Base-by-base conservation (phyloP, 371 early-diverging fungal genomes). In the Gilbertella persicaria region DNA sequence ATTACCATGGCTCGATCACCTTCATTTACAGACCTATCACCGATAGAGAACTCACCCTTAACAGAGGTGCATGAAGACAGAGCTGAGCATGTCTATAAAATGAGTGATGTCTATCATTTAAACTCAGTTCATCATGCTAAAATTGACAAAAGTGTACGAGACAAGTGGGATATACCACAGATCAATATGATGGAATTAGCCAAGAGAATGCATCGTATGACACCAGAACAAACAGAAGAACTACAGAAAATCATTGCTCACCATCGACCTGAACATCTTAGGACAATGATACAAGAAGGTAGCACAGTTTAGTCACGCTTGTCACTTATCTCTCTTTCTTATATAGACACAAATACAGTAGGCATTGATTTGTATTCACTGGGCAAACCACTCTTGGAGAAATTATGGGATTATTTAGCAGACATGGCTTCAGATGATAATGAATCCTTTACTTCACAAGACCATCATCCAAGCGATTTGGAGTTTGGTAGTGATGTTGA, bases 161-260 rank as follows among this genome's bases (percentile, higher is more conserved):
- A 53, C 2, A 59, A 63, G 23, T 77, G 77, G 77, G 69, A 67
- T 21, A 71, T 77, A 30, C 73, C 77, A 41, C 62, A 67, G 58
- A 58, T 58, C 3, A 55, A 71, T 48, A 77, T 77, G 64, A 37
- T 67, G 42, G 69, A 71, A 38, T 51, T 77, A 8, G 72, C 66
- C 2, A 61, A 66, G 30, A 53, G 61, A 23, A 52, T 77, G 10
- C 62, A 60, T 45, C 46, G 37, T 26, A 55, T 73, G 67, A 45
- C 52, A 20, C 19, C 29, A 13, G 66, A 67, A 4, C 69, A 71
- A 33, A 37, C 41, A 17, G 40, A 50, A n/a, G 62, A 60, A 37
- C 50, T 73, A 35, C 61, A 65, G 41, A 44, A 43, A 12, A 47
- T 77, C 6, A 50, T 77, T 29, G 48, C 59, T 16, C 49, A 67